Base-by-base conservation (phyloP, 2,329 filamentous ascomycete genomes). In the Fusarium continuum region DNA sequence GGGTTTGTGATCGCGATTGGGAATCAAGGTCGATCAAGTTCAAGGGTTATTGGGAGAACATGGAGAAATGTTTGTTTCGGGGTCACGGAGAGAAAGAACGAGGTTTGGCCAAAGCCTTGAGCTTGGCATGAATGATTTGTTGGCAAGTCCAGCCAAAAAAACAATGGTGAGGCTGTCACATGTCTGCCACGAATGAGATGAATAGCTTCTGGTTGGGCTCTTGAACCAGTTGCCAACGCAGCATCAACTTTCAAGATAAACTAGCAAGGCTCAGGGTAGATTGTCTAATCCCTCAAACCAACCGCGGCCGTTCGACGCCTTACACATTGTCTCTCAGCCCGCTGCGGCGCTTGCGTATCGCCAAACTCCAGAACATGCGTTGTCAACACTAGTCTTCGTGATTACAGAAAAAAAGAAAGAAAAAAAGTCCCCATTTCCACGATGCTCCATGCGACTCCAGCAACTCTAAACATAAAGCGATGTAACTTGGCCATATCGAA, bases 381-480 rank as follows among this genome's bases (percentile, higher is more conserved):
- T 60, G 55, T 55, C 57, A 28, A 65, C 52, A 41, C 49, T 62
- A 55, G 54, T 46, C 26, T 52, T 62, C 34, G 43, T 49, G 51
- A 34, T 53, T 53, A n/a, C n/a, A n/a, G n/a, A n/a, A n/a, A n/a
- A n/a, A n/a, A n/a, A n/a, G n/a, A n/a, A n/a, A n/a, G n/a, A n/a
- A n/a, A n/a, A n/a, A n/a, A n/a, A n/a, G 29, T 50, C 17, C 28
- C 58, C 20, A 53, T 28, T 56, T 29, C 31, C 26, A 39, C 29
- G 39, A 44, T 38, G 4, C 39, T 34, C 51, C 52, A 43, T 65
- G 50, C 20, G 50, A 32, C 38, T 47, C 38, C 26, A 35, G 25
- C 29, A 66, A 48, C 63, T 64, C 45, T 66, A 65, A 45, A 39
- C 28, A 32, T 14, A 8, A 29, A 63, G 44, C 52, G 52, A 66